phyloP scores from a whole-genome alignment of 2,329 filamentous ascomycete species.

The Fusarium lyarnte region DNA sequence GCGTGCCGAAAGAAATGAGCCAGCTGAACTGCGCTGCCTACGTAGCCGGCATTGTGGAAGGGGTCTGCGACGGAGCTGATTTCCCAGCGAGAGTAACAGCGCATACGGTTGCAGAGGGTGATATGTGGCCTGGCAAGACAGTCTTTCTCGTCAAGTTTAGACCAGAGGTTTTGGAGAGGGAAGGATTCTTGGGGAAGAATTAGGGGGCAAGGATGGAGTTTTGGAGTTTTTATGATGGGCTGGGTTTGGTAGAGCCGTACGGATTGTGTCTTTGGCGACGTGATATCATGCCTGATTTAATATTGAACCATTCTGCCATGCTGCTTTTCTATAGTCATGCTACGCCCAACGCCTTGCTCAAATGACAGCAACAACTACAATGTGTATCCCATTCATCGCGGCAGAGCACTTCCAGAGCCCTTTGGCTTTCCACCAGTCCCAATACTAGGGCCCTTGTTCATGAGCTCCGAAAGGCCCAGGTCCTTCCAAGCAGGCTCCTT shows the following conservation, averaged over 20 bases:
- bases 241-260: slow-evolving; percentile 4
- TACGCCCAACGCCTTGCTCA: slow-evolving; percentile 23
- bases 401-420: slow-evolving; percentile 27
- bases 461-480: slow-evolving; percentile 75
- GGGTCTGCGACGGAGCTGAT: slow-evolving; percentile 90
- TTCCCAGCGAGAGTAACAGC: slow-evolving; percentile 91
- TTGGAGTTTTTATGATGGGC: slow-evolving; percentile 19
- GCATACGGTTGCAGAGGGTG: slow-evolving; percentile 77
- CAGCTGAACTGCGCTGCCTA: slow-evolving; percentile 97
- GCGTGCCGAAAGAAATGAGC: slow-evolving; percentile 92
- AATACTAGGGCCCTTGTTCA: slow-evolving; percentile 67
- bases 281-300: slow-evolving; percentile 12
- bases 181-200: slow-evolving; percentile 78
- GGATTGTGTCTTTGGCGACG: slow-evolving; percentile 15
- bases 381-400: neutral
- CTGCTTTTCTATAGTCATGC: neutral
- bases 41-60: slow-evolving; percentile 94
- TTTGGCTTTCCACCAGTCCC: slow-evolving; percentile 36
- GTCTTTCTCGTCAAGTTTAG: slow-evolving; percentile 96
- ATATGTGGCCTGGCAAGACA: slow-evolving; percentile 96
- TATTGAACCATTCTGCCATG: neutral
- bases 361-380: neutral
- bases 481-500: slow-evolving; percentile 83
- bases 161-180: slow-evolving; percentile 89
- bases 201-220: slow-evolving; percentile 40